These are phyloP conservation scores for Austroboletus rostrupii DNA, from an alignment of 1,284 basidiomycete species.

Conservation along the genomic window DNA sequence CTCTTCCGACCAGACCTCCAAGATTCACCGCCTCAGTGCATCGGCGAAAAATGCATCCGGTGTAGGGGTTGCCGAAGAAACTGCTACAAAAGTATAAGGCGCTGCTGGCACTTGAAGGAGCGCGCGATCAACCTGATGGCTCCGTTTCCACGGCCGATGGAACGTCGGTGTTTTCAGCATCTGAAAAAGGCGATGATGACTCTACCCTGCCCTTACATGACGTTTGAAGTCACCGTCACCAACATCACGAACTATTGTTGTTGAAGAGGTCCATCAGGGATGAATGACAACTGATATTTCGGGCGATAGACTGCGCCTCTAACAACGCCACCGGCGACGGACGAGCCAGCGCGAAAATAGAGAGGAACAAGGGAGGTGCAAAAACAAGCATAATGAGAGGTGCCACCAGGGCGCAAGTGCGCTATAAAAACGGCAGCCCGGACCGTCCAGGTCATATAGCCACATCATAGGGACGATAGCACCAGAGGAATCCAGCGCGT, in stretches of 20 bases:
- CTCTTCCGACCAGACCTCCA: no score
- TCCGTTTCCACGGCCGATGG: neutral
- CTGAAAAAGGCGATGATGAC: conserved; percentile 1
- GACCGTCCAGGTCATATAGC: conserved; percentile 9
- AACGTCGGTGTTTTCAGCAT: neutral
- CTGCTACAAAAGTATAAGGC: neutral
- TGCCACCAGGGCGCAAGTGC: no score
- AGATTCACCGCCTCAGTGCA: conserved; percentile 1
- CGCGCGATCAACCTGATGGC: conserved; percentile 6
- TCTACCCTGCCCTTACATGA: neutral
- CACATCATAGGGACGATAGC: neutral
- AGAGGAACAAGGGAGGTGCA: conserved; percentile 5
- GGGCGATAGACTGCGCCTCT: neutral
- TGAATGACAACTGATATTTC: neutral
- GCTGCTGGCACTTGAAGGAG: neutral
- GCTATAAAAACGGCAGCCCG: neutral
- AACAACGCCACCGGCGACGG: conserved; percentile 1
- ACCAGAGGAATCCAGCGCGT: no score
- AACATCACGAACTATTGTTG: neutral
- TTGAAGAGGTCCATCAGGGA: neutral
- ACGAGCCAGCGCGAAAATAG: conserved; percentile 11
- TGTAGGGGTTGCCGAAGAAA: neutral
- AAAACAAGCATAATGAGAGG: conserved; percentile 11
- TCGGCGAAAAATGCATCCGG: conserved; percentile 5
- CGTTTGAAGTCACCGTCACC: conserved; percentile 4